Evolutionary conservation across 208 protist species (phyloP).

Genomic region (Leishmania guyanensis): DNA sequence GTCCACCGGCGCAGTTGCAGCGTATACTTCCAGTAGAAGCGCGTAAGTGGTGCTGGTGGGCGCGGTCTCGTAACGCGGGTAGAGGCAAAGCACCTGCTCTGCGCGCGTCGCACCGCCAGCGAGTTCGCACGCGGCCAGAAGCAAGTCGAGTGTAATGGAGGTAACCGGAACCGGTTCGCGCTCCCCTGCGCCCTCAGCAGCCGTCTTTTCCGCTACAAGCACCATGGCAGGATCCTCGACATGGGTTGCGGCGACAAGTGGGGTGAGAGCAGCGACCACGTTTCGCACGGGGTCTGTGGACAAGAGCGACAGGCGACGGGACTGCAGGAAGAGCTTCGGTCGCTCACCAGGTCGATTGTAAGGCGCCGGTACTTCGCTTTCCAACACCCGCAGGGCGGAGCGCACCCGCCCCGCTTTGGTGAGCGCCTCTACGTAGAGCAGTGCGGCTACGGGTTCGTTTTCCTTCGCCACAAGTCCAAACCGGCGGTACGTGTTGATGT

Average conservation of each 20-base stretch:
- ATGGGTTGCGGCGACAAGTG: constrained; percentile 21
- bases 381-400: constrained; percentile 58
- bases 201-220: constrained; percentile 19
- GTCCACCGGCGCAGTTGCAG: constrained; percentile 7
- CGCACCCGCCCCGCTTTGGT: constrained; percentile 36
- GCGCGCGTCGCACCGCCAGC: constrained; percentile 39
- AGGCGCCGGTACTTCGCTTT: constrained; percentile 46
- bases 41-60: constrained; percentile 48
- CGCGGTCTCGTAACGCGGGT: constrained; percentile 28
- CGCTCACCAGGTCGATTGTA: constrained; percentile 40
- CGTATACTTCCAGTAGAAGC: constrained; percentile 47
- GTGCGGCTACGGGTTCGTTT: constrained; percentile 38
- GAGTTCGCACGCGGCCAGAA: constrained; percentile 68
- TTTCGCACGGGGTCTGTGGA: constrained; percentile 61
- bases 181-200: constrained; percentile 28
- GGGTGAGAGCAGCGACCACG: constrained; percentile 36
- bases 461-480: constrained; percentile 40
- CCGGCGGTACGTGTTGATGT: constrained; percentile 30
- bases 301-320: constrained; percentile 50
- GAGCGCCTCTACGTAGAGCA: constrained; percentile 63
- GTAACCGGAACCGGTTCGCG: constrained; percentile 31
- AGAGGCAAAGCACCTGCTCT: constrained; percentile 47
- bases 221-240: constrained; percentile 18
- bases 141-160: constrained; percentile 55
- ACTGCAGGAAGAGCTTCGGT: constrained; percentile 59